A percentile compares a stretch with the other conserved stretches of the same genome.
Evolutionary conservation across 2,329 filamentous ascomycete species (phyloP).

Genomic region (Aurifilum marmelostoma): DNA sequence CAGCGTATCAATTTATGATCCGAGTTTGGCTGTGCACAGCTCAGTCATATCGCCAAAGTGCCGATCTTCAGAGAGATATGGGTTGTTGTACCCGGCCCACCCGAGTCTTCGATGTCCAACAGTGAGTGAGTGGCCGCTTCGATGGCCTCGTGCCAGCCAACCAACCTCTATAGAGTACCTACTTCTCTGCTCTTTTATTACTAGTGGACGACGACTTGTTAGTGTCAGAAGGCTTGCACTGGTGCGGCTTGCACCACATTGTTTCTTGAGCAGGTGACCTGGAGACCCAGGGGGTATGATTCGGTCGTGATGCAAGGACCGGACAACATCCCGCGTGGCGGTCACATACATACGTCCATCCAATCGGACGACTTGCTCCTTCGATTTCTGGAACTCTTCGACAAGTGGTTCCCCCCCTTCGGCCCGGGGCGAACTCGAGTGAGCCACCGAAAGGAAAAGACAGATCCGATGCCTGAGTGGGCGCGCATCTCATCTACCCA

Average conservation of each 20-base stretch:
- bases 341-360: constrained; percentile 8
- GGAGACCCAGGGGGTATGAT: background rate
- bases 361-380: constrained; percentile 22
- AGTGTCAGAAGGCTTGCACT: background rate
- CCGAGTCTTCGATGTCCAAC: background rate
- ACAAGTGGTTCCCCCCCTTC: background rate
- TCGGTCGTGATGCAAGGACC: background rate
- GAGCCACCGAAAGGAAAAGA: background rate
- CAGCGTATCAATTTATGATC: background rate
- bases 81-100: constrained; percentile 7
- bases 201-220: background rate
- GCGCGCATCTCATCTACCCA: background rate
- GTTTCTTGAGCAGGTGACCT: constrained; percentile 22
- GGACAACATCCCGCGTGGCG: constrained; percentile 23
- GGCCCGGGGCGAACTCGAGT: background rate
- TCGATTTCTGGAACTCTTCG: background rate
- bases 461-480: background rate
- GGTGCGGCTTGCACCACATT: constrained; percentile 20
- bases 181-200: background rate
- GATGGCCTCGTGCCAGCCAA: background rate
- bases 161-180: background rate
- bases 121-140: background rate
- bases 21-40: too few species aligned
- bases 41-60: too few species aligned
- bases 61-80: too few species aligned